Percentiles rank a stretch among this genome's conserved stretches.
phyloP scores from a whole-genome alignment of 2,329 filamentous ascomycete genomes.

The Neofusicoccum parvum region DNA sequence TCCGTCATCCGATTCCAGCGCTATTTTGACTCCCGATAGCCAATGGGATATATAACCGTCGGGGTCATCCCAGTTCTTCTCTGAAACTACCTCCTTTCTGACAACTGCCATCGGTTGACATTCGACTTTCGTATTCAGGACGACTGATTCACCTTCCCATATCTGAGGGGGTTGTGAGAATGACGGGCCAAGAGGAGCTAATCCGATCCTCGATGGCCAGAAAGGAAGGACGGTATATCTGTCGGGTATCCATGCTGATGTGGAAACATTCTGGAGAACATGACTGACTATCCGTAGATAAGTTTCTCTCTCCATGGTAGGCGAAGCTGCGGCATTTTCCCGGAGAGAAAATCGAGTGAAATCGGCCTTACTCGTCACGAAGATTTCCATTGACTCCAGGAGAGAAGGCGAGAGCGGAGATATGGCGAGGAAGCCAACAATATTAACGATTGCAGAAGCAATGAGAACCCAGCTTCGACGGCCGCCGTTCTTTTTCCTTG shows the following conservation, averaged over 20 bases:
- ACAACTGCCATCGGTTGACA: neutral
- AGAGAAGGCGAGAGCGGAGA: constrained; percentile 28
- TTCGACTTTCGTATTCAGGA: neutral
- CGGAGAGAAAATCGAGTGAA: constrained; percentile 10
- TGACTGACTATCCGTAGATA: constrained; percentile 31
- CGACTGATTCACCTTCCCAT: neutral
- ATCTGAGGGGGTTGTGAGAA: neutral
- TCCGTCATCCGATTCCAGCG: neutral
- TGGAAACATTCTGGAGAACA: constrained; percentile 31
- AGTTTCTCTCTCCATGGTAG: constrained; percentile 23
- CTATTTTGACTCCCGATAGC: neutral
- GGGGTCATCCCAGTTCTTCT: too few relatives aligned
- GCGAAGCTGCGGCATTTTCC: neutral
- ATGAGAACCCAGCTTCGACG: constrained; percentile 24
- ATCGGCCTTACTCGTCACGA: neutral
- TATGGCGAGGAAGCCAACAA: constrained; percentile 25
- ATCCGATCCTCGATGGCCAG: constrained; percentile 25
- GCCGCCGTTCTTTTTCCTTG: constrained; percentile 23
- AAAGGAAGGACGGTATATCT: constrained; percentile 30
- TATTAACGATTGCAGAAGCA: constrained; percentile 21
- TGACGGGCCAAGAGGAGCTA: neutral
- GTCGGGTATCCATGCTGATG: constrained; percentile 33
- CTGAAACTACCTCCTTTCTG: neutral
- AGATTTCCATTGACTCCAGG: constrained; percentile 23
- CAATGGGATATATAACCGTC: neutral